Evolutionary conservation across 306 rosid genomes (phyloP), one percentile per base, ranked within the genome.

Genomic region (Canavalia gladiata): DNA sequence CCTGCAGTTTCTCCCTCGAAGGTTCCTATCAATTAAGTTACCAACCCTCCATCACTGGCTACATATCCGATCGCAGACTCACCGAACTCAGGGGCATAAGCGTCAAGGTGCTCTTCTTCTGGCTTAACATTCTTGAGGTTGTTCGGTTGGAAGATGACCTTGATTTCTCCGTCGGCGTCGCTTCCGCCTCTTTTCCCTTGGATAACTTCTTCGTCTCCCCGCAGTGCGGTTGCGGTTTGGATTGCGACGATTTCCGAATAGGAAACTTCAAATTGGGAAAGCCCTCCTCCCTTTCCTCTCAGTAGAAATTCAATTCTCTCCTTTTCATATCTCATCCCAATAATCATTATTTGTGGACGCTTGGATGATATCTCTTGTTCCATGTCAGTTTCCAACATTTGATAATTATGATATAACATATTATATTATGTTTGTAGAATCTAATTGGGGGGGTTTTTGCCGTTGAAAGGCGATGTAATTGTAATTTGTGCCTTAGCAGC

Each of bases 61-160:
- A 55, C 1, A 83, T 95, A 34, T 81, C 94, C 11, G 68, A 72
- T n/a, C 82, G 88, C 39, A 88, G 37, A 82, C 87, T 95, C 18
- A 59, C 94, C 8, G 55, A 57, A 18, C 86, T 95, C 6, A 83
- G 58, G 8, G 97, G 98, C 6, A 77, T 95, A 8, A 92, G 92
- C 86, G 97, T 92, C 6, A 95, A 92, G 88, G 76, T 95, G 29
- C 71, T 92, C 70, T 86, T 92, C 58, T 82, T 94, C 37, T 94
- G 98, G 98, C 85, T 91, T 33, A 86, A 91, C 73, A 92, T 94
- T 35, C 88, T 92, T 12, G 97, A 92, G 85, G 97, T 92, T 6
- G 77, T 68, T 52, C 88, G 98, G 1, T 25, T 30, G 25, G 91
- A 87, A 1, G 86, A 91, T 12, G 86, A 90, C 2, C 87, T 94